These are phyloP conservation scores for Gracilaria vermiculophylla DNA, from an alignment of 23 red algal species.

Conservation along the genomic window DNA sequence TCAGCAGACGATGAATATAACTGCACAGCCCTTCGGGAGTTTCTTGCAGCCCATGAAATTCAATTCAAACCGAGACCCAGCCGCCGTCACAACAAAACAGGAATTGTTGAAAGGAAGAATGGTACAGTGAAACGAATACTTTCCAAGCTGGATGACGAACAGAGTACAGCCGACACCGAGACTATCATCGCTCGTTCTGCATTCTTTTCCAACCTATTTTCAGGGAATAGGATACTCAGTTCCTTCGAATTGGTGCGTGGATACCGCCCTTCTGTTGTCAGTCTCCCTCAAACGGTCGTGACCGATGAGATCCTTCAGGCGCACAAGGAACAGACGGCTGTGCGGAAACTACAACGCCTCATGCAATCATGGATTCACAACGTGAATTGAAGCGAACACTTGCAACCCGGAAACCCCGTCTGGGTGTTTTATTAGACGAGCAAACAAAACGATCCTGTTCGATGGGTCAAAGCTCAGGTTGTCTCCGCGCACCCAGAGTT, in stretches of 20 bases:
- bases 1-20: conserved; percentile 37
- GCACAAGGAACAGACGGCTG: background rate
- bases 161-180: background rate
- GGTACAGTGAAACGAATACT: background rate
- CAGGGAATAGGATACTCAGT: background rate
- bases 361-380: background rate
- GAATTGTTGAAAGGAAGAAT: conserved; percentile 11
- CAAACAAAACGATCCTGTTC: background rate
- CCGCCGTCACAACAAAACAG: conserved; percentile 17
- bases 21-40: background rate
- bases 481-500: background rate
- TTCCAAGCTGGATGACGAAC: conserved; percentile 8
- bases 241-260: conserved; percentile 37
- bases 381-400: background rate
- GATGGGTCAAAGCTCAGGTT: background rate
- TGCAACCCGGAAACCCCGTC: background rate
- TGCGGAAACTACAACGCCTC: background rate
- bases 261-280: background rate
- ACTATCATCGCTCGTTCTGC: background rate
- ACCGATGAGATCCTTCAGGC: background rate
- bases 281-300: background rate
- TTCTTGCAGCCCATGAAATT: background rate
- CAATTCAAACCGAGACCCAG: conserved; percentile 25
- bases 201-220: conserved; percentile 37
- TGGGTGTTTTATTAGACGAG: background rate